Conservation (phyloP, 2,329 filamentous ascomycete genomes). For the Pseudocercospora ulei region DNA sequence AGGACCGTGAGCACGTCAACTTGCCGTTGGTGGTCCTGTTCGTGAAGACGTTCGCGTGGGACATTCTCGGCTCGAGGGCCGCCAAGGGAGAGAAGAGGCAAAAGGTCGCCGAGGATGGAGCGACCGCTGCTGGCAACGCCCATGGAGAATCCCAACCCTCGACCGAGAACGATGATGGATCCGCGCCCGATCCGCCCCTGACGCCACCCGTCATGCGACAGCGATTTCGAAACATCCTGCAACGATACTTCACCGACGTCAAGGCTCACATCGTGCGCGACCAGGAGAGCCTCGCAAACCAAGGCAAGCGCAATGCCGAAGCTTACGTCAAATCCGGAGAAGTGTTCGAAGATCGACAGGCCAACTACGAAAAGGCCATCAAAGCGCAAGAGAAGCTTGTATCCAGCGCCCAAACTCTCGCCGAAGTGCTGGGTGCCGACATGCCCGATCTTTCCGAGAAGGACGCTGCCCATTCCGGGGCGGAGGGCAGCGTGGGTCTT, state of each 20-base stretch:
- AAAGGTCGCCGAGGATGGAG: conserved; percentile 70
- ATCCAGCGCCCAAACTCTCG: conserved; percentile 79
- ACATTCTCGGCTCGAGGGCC: conserved; percentile 72
- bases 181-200: conserved; percentile 60
- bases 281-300: conserved; percentile 75
- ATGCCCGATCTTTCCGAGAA: conserved; percentile 90
- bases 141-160: conserved; percentile 44
- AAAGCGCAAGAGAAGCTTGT: conserved; percentile 87
- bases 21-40: conserved; percentile 87
- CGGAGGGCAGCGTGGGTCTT: conserved; percentile 74
- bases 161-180: conserved; percentile 44
- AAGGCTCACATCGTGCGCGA: conserved; percentile 81
- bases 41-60: conserved; percentile 93
- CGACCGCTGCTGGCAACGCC: conserved; percentile 47
- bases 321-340: conserved; percentile 98
- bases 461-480: conserved; percentile 50
- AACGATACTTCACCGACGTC: conserved; percentile 84
- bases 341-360: conserved; percentile 92
- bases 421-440: conserved; percentile 76
- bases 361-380: conserved; percentile 86
- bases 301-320: conserved; percentile 90
- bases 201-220: conserved; percentile 67
- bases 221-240: conserved; percentile 75
- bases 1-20: conserved; percentile 87
- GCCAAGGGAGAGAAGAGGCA: conserved; percentile 69